These are phyloP conservation scores for Aegilops bicornis DNA, from an alignment of 176 grass and related monocot species.

Conservation along the genomic window DNA sequence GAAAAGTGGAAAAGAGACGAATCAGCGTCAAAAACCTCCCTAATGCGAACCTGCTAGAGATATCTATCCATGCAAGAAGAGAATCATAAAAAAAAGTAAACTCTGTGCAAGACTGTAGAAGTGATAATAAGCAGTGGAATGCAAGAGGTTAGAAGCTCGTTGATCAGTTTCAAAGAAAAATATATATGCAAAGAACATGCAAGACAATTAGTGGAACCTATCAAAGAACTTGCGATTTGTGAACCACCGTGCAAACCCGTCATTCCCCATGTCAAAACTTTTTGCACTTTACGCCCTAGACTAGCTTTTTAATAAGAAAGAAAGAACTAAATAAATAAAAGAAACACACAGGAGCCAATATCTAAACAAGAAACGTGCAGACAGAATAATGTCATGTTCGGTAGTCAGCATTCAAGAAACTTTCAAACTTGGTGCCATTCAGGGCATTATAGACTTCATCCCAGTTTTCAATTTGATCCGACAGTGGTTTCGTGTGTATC, in stretches of 20 bases:
- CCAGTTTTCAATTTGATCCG: slow-evolving; percentile 80
- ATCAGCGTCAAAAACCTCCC: too few species aligned
- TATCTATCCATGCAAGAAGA: too few species aligned
- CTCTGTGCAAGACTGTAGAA: not conserved
- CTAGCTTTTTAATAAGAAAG: slow-evolving; percentile 9
- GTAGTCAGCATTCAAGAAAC: slow-evolving; percentile 77
- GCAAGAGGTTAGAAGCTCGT: slow-evolving; percentile 1
- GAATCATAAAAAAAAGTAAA: too few species aligned
- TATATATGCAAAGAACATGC: not conserved
- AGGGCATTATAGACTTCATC: slow-evolving; percentile 61
- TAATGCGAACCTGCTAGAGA: too few species aligned
- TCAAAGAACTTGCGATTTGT: slow-evolving; percentile 25
- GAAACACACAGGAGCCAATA: not conserved
- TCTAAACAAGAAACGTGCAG: slow-evolving; percentile 19
- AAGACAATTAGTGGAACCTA: slow-evolving; percentile 28
- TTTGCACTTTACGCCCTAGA: slow-evolving; percentile 2
- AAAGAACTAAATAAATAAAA: not conserved
- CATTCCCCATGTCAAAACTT: slow-evolving; percentile 34
- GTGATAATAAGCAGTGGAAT: not conserved
- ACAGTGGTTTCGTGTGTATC: slow-evolving; percentile 69
- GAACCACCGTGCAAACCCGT: not conserved
- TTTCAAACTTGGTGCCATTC: slow-evolving; percentile 69
- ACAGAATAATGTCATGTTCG: slow-evolving; percentile 23
- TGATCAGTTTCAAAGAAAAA: not conserved
- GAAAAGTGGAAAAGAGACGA: too few species aligned